A percentile compares a stretch with the other conserved stretches of the same genome.
Conservation (phyloP, 345 rosid species). For the Abelmoschus esculentus region DNA sequence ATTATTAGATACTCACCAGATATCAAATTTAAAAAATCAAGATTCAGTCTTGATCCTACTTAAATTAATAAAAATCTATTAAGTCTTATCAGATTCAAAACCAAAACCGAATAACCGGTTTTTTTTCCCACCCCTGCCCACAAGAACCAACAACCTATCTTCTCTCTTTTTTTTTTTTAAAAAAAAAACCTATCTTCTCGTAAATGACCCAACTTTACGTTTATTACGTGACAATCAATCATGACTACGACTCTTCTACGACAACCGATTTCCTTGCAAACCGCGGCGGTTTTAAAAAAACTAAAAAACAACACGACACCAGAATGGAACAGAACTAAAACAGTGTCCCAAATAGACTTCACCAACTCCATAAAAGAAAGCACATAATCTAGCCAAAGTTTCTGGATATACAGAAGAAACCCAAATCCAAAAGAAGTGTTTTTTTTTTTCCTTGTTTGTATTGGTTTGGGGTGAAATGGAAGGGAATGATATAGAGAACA, state of each 20-base stretch:
- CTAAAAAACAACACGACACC: background rate
- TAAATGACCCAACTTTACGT: too few relatives aligned
- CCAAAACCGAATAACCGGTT: too few relatives aligned
- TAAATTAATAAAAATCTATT: too few relatives aligned
- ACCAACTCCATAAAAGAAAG: conserved; percentile 3
- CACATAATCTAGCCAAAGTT: background rate
- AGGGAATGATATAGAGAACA: conserved; percentile 27
- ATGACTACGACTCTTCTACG: background rate
- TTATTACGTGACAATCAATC: too few relatives aligned
- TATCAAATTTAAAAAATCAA: too few relatives aligned
- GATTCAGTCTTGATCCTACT: too few relatives aligned
- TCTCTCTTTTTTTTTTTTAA: too few relatives aligned
- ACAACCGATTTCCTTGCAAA: background rate
- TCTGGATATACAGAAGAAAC: background rate
- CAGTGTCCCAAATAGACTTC: background rate
- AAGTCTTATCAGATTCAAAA: too few relatives aligned
- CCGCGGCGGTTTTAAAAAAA: background rate
- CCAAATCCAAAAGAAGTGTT: too few relatives aligned
- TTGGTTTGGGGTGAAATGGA: conserved; percentile 16
- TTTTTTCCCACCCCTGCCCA: too few relatives aligned
- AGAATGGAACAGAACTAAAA: background rate
- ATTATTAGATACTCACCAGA: too few relatives aligned
- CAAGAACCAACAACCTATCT: background rate
- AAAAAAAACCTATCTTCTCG: background rate
- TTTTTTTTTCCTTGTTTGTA: too few relatives aligned